Conservation (phyloP, 2,329 filamentous ascomycete genomes). For the Verticillium nonalfalfae region DNA sequence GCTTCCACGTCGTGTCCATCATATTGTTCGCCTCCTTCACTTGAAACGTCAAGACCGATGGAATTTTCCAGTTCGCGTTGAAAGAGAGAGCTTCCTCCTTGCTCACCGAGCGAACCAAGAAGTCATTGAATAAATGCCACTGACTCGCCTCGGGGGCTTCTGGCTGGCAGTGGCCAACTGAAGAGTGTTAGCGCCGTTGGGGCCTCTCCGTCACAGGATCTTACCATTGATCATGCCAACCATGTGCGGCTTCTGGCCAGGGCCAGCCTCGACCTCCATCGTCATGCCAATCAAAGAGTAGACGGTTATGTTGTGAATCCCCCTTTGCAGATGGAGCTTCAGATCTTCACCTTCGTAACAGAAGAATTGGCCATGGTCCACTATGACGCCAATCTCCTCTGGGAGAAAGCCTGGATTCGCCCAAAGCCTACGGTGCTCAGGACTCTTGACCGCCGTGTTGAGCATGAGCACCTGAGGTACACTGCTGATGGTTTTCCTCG, state of each 20-base stretch:
- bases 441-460: constrained; percentile 69
- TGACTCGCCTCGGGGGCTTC: constrained; percentile 55
- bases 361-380: constrained; percentile 86
- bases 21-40: constrained; percentile 72
- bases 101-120: constrained; percentile 75
- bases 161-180: constrained; percentile 61
- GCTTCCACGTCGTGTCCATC: constrained; percentile 83
- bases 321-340: constrained; percentile 69
- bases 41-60: constrained; percentile 83
- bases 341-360: constrained; percentile 93
- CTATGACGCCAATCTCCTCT: constrained; percentile 86
- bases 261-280: constrained; percentile 79
- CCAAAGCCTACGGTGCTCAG: constrained; percentile 78
- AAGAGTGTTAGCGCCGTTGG: constrained; percentile 15
- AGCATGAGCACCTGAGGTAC: constrained; percentile 84
- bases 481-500: constrained; percentile 74
- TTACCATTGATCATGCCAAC: constrained; percentile 84
- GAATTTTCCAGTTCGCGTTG: constrained; percentile 86
- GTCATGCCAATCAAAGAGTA: constrained; percentile 91
- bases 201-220: not conserved
- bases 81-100: constrained; percentile 83
- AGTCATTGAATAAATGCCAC: constrained; percentile 98
- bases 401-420: constrained; percentile 85
- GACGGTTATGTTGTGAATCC: constrained; percentile 73
- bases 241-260: constrained; percentile 82